Conservation (phyloP, 73 alveolate species). For the Durusdinium trenchii region DNA sequence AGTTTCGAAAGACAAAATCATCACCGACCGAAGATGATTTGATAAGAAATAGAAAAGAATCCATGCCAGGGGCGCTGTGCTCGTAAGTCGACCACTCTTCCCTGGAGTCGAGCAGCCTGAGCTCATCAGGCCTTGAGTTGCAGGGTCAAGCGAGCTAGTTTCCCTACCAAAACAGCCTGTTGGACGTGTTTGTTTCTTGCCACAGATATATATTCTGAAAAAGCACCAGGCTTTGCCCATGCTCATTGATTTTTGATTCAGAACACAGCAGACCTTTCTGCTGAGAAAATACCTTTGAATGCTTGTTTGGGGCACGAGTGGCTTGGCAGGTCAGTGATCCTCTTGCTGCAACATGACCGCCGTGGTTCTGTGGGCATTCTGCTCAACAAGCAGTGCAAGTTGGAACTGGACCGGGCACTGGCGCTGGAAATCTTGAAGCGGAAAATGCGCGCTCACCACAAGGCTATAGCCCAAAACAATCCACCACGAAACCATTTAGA, state of each 20-base stretch:
- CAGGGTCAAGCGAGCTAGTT: neutral
- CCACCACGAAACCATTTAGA: too few species aligned
- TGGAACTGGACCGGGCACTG: conserved; percentile 41
- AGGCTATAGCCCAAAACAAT: too few species aligned
- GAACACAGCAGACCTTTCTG: neutral
- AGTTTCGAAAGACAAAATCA: neutral
- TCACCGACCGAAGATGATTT: neutral
- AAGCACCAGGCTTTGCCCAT: neutral
- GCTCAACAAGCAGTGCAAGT: conserved; percentile 8
- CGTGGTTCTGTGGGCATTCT: conserved; percentile 1
- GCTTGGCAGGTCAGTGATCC: conserved; percentile 27
- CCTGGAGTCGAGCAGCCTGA: conserved; percentile 44
- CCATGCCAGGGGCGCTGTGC: neutral
- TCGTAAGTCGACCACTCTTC: conserved; percentile 46
- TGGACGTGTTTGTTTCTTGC: neutral
- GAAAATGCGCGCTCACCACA: too few species aligned
- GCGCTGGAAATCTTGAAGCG: too few species aligned
- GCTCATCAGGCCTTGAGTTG: conserved; percentile 1
- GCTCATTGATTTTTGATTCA: neutral
- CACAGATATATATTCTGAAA: neutral
- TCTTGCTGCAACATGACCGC: neutral
- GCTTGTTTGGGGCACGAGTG: neutral
- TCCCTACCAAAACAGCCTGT: too few species aligned
- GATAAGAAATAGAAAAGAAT: neutral
- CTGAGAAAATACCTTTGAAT: neutral